A percentile compares a stretch with the other conserved stretches of the same genome.
These are phyloP conservation scores for Cyphellophora attinorum DNA, from an alignment of 2,329 filamentous ascomycete species.

Conservation along the genomic window DNA sequence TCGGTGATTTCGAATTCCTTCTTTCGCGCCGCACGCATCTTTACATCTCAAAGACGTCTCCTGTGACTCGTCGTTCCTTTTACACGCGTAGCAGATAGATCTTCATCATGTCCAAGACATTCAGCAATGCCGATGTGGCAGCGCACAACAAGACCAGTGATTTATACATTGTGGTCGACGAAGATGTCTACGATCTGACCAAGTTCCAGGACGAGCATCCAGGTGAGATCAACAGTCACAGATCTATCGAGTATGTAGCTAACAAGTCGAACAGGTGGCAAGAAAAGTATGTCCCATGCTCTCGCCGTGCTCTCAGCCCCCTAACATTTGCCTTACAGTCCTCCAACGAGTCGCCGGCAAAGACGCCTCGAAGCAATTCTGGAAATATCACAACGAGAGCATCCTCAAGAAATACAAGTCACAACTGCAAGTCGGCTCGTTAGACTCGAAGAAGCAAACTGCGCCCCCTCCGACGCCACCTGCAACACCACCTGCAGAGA, in stretches of 20 bases:
- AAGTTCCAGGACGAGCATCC: conserved; percentile 80
- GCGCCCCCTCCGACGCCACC: conserved; percentile 40
- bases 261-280: conserved; percentile 46
- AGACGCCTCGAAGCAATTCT: conserved; percentile 60
- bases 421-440: conserved; percentile 56
- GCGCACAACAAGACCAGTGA: conserved; percentile 81
- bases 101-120: conserved; percentile 94
- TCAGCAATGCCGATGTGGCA: conserved; percentile 75
- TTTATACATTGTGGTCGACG: conserved; percentile 84
- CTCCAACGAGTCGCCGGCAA: conserved; percentile 57
- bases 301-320: background rate
- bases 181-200: conserved; percentile 92
- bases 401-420: conserved; percentile 55
- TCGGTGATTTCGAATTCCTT: too few species aligned
- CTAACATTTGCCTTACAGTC: conserved; percentile 32
- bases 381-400: conserved; percentile 54
- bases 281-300: conserved; percentile 49
- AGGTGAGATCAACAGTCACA: conserved; percentile 23
- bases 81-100: too few species aligned
- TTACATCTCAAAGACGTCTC: too few species aligned
- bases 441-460: conserved; percentile 70
- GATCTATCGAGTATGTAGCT: conserved; percentile 1
- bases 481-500: conserved; percentile 21
- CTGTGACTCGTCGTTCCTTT: too few species aligned
- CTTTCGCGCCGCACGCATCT: too few species aligned